phyloP scores from a whole-genome alignment of 1,284 basidiomycete genomes.

The Cutaneotrichosporon cyanovorans region DNA sequence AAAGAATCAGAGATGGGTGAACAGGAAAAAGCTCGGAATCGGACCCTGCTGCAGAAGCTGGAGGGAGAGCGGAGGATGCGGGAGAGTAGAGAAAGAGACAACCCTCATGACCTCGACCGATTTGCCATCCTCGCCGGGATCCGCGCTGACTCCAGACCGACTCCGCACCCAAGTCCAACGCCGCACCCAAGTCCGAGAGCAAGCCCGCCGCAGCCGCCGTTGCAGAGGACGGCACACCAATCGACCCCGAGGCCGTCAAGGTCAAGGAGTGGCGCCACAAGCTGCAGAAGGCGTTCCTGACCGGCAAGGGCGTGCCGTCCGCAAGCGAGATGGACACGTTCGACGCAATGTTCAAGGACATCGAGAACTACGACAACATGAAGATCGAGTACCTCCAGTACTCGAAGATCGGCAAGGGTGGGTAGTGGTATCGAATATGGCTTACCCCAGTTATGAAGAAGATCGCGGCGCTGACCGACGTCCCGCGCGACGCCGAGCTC shows the following conservation, averaged over 20 bases:
- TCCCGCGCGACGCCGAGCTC: conserved; percentile 78
- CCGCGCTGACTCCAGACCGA: conserved; percentile 6
- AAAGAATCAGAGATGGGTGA: too few relatives aligned
- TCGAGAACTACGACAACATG: conserved; percentile 76
- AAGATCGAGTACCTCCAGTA: conserved; percentile 78
- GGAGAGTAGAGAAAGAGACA: too few relatives aligned
- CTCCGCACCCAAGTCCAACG: conserved; percentile 47
- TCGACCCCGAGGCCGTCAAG: conserved; percentile 61
- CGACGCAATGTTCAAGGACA: conserved; percentile 68
- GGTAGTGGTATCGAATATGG: conserved; percentile 4
- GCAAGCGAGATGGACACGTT: conserved; percentile 67
- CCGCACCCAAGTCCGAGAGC: conserved; percentile 35
- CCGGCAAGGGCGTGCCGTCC: conserved; percentile 48
- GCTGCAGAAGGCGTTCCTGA: conserved; percentile 81
- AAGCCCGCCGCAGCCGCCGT: conserved; percentile 24
- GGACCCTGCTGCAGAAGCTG: too few relatives aligned
- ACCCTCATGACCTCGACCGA: too few relatives aligned
- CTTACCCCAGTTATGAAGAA: conserved; percentile 72
- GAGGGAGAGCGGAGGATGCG: too few relatives aligned
- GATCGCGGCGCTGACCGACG: conserved; percentile 62
- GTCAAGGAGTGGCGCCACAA: conserved; percentile 84
- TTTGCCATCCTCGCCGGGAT: too few relatives aligned
- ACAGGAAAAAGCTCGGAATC: too few relatives aligned
- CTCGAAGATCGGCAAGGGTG: conserved; percentile 87
- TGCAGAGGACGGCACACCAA: conserved; percentile 13